A percentile compares a stretch with the other conserved stretches of the same genome.
Evolutionary conservation across 2,329 filamentous ascomycete genomes (phyloP).

Genomic region (Aspergillus fijiensis): DNA sequence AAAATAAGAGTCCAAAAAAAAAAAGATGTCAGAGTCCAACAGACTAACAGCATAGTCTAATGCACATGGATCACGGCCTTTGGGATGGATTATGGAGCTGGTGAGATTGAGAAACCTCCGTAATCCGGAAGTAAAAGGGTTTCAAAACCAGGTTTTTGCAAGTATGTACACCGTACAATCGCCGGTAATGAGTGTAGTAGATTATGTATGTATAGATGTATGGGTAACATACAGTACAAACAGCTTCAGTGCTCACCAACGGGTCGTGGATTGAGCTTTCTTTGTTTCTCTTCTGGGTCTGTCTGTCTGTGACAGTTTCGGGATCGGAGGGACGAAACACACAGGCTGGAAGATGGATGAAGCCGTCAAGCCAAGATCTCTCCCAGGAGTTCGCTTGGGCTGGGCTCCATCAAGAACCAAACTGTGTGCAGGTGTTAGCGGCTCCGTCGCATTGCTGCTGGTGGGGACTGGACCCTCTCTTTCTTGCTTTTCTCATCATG

Average conservation of each 20-base stretch:
- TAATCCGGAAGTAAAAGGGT: slow-evolving; percentile 9
- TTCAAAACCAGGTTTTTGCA: background rate
- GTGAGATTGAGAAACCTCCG: slow-evolving; percentile 8
- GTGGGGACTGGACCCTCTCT: slow-evolving; percentile 5
- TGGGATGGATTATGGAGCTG: background rate
- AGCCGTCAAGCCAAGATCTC: background rate
- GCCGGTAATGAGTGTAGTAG: too few species aligned
- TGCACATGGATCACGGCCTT: background rate
- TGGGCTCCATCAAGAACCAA: background rate
- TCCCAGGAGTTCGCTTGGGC: background rate
- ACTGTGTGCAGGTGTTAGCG: background rate
- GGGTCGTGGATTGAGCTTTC: slow-evolving; percentile 16
- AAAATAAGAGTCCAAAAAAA: too few species aligned
- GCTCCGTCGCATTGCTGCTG: slow-evolving; percentile 1
- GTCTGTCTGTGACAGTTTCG: background rate
- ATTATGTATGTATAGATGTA: too few species aligned
- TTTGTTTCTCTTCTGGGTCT: background rate
- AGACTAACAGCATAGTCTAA: background rate
- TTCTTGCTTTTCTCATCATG: background rate
- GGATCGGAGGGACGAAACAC: background rate
- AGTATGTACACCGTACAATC: background rate
- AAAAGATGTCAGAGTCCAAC: background rate
- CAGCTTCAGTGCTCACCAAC: background rate
- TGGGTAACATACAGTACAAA: too few species aligned
- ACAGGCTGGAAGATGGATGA: background rate